Evolutionary conservation across 176 grass and related monocot genomes (phyloP), one percentile per base, ranked within the genome.

Genomic region (Guadua angustifolia): DNA sequence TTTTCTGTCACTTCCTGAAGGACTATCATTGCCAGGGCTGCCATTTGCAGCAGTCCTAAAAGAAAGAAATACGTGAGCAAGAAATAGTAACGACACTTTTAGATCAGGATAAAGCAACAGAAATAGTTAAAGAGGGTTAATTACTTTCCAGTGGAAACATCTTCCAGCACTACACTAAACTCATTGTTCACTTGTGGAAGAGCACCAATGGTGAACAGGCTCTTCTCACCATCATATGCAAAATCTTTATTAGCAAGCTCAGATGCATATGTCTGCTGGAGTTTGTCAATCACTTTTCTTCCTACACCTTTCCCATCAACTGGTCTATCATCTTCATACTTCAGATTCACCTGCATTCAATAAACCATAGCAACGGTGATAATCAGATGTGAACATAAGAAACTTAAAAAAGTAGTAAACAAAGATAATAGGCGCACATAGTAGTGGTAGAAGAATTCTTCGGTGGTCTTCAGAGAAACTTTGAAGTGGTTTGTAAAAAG

Each of bases 151-250:
- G 79, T 95, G n/a, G 91, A 88, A 10, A 89, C 6, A 5, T 97
- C 95, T 46, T 94, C 90, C 2, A 94, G 25, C 7, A 94, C 90
- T 1, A 97, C 92, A 12, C 64, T 88, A 32, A 97, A 97, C 45
- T 94, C 95, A 7, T 91, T 92, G 38, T 94, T 94, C 0, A 85
- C 38, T 69, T 91, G 83, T 59, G 92, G 95, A 33, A 97, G 95
- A 59, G 92, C 69, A 40, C 95, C 95, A 12, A 94, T 65, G 36
- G 95, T 97, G 55, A 97, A 97, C 8, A 97, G 78, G 53, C 86
- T 94, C 63, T 97, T 94, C 73, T 97, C 90, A 39, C 95, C 95
- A 89, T 97, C 95, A 86, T 97, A 97, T 0, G 95, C 95, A 46
- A 97, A 97, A 19, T 94, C 86, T 59, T 97, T 97, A 69, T 94